These are phyloP conservation scores for Aspergillus spinulosporus DNA, from an alignment of 2,329 filamentous ascomycete species.

Conservation along the genomic window DNA sequence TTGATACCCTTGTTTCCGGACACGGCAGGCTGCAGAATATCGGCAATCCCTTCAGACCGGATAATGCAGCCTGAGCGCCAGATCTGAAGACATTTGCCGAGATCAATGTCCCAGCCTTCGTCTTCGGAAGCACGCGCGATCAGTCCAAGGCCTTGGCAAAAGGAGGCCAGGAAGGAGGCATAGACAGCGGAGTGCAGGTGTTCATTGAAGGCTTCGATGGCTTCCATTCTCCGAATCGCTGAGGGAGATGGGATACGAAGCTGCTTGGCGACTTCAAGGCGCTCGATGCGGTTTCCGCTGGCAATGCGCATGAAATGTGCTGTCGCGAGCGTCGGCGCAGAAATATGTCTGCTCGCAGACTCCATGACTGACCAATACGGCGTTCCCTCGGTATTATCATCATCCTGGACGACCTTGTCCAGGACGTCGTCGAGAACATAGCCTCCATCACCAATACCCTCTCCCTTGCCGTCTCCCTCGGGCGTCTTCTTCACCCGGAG, in stretches of 20 bases:
- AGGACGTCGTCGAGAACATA: slow-evolving; percentile 63
- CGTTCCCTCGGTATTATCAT: slow-evolving; percentile 66
- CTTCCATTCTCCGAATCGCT: slow-evolving; percentile 31
- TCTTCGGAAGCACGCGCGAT: slow-evolving; percentile 60
- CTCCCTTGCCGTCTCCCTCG: slow-evolving; percentile 35
- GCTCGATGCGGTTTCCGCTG: slow-evolving; percentile 61
- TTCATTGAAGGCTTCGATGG: slow-evolving; percentile 54
- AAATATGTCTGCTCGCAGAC: slow-evolving; percentile 61
- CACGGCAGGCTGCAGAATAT: slow-evolving; percentile 52
- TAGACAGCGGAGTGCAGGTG: slow-evolving; percentile 63
- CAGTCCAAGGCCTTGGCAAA: slow-evolving; percentile 66
- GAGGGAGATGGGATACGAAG: slow-evolving; percentile 45
- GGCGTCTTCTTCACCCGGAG: slow-evolving; percentile 53
- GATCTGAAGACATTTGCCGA: slow-evolving; percentile 51
- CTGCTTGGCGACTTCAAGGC: slow-evolving; percentile 54
- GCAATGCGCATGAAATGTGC: slow-evolving; percentile 65
- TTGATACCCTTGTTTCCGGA: slow-evolving; percentile 29
- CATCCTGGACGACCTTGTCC: slow-evolving; percentile 71
- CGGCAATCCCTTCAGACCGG: slow-evolving; percentile 63
- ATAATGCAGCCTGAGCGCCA: slow-evolving; percentile 74
- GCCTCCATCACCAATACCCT: slow-evolving; percentile 36
- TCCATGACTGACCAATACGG: slow-evolving; percentile 66
- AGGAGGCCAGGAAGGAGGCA: slow-evolving; percentile 61
- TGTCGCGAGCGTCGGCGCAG: slow-evolving; percentile 63
- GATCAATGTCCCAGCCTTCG: slow-evolving; percentile 57